Evolutionary conservation across 768 basidiomycete genomes (phyloP).

Genomic region (Rhodotorula kratochvilovae): DNA sequence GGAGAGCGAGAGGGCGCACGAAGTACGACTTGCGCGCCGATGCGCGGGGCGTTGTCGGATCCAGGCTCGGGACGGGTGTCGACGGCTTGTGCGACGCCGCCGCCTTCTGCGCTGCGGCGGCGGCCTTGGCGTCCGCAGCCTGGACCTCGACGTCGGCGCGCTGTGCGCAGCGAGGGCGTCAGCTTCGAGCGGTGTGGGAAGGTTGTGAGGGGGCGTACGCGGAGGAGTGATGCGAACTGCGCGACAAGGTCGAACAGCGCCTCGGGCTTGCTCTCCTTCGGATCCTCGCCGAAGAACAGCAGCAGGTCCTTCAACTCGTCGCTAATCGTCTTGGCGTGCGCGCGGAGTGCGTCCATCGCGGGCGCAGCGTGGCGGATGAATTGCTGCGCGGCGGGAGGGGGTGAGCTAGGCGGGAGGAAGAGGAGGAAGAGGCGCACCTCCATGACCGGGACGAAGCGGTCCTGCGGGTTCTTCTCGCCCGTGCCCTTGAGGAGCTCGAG

Average conservation of each 20-base stretch:
- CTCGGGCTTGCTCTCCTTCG: constrained; percentile 68
- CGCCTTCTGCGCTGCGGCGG: constrained; percentile 52
- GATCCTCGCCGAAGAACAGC: constrained; percentile 71
- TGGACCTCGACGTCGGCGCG: constrained; percentile 33
- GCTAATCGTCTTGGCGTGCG: constrained; percentile 59
- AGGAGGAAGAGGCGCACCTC: constrained; percentile 51
- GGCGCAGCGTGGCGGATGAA: constrained; percentile 56
- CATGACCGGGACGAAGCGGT: constrained; percentile 68
- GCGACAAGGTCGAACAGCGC: constrained; percentile 72
- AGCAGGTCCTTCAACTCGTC: constrained; percentile 61
- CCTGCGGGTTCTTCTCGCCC: constrained; percentile 49
- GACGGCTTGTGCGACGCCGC: not conserved
- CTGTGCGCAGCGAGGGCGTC: not conserved
- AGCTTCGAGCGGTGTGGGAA: not conserved
- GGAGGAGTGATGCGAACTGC: constrained; percentile 69
- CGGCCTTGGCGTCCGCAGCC: constrained; percentile 47
- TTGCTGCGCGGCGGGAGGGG: constrained; percentile 49
- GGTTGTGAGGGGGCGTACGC: constrained; percentile 51
- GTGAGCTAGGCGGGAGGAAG: not conserved
- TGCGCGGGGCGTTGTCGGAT: not conserved
- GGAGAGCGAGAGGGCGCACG: not conserved
- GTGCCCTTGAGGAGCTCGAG: constrained; percentile 50
- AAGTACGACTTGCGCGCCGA: not conserved
- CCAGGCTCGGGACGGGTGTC: too few species aligned
- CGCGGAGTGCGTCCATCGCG: constrained; percentile 63